These are phyloP conservation scores for Pseudovirgaria hyperparasitica DNA, from an alignment of 2,329 filamentous ascomycete species.

Conservation along the genomic window DNA sequence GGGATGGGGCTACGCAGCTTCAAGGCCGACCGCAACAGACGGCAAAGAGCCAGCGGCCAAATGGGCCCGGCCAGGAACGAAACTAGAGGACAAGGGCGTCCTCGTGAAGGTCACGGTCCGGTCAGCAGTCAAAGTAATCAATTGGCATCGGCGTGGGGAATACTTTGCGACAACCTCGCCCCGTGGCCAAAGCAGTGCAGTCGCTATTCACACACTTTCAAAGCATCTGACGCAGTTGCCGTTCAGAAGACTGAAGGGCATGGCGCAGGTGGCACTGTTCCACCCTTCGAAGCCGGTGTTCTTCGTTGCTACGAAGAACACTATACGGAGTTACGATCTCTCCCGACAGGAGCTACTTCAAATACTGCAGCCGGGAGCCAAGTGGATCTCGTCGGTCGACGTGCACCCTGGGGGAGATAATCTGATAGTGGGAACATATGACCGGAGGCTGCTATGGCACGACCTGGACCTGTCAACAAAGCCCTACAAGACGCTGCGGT, in stretches of 20 bases:
- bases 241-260: conserved; percentile 63
- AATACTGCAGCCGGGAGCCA: conserved; percentile 81
- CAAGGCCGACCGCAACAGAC: conserved; percentile 40
- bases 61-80: conserved; percentile 68
- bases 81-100: conserved; percentile 66
- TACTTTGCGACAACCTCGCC: conserved; percentile 90
- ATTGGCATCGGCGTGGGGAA: conserved; percentile 88
- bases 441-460: conserved; percentile 89
- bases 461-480: conserved; percentile 82
- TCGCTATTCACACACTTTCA: conserved; percentile 87
- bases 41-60: conserved; percentile 63
- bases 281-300: conserved; percentile 87
- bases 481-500: conserved; percentile 93
- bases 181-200: conserved; percentile 60
- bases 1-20: conserved; percentile 87
- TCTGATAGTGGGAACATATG: conserved; percentile 86
- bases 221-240: conserved; percentile 93
- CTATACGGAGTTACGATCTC: conserved; percentile 87
- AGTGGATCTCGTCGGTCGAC: conserved; percentile 90
- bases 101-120: conserved; percentile 70
- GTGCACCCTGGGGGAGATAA: conserved; percentile 91
- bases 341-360: conserved; percentile 85
- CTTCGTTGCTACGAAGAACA: conserved; percentile 90
- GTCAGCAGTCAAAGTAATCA: conserved; percentile 71
- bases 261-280: conserved; percentile 85